These are phyloP conservation scores for Scenedesmus sp. DNA, from an alignment of 163 green algal genomes.

Conservation along the genomic window DNA sequence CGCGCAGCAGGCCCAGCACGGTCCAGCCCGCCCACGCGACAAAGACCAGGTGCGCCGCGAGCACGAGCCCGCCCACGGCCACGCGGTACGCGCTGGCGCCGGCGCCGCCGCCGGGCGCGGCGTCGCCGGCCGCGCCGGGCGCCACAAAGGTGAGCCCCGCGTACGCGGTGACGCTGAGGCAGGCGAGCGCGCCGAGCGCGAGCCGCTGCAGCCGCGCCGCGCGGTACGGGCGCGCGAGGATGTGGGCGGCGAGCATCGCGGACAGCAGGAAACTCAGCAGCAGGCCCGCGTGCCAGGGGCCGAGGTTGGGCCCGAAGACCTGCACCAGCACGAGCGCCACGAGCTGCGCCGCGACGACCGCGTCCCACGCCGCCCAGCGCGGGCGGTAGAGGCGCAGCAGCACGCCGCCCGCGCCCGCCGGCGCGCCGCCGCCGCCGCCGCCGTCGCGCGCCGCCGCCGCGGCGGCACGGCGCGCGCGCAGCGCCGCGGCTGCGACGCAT, in stretches of 20 bases:
- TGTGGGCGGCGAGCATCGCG: neutral
- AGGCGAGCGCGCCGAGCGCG: neutral
- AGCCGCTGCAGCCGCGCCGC: conserved; percentile 3
- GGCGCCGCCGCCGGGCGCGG: too few relatives aligned
- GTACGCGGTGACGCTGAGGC: neutral
- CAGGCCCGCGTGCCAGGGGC: neutral
- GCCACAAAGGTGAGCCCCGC: neutral
- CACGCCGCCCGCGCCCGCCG: too few relatives aligned
- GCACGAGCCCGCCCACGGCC: too few relatives aligned
- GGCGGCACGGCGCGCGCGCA: conserved; percentile 1
- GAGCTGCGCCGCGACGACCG: conserved; percentile 1
- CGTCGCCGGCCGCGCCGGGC: too few relatives aligned
- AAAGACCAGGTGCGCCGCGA: too few relatives aligned
- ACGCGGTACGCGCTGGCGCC: too few relatives aligned
- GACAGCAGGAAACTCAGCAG: conserved; percentile 1
- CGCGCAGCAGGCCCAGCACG: too few relatives aligned
- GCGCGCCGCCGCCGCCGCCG: too few relatives aligned
- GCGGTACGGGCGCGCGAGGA: conserved; percentile 10
- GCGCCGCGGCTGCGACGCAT: neutral
- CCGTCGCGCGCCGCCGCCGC: neutral
- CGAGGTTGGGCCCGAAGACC: conserved; percentile 10
- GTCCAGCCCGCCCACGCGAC: too few relatives aligned
- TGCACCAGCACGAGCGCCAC: conserved; percentile 10
- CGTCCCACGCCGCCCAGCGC: neutral
- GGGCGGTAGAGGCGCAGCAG: conserved; percentile 13